phyloP scores from a whole-genome alignment of 2,329 filamentous ascomycete genomes.

The Alternaria rosae region DNA sequence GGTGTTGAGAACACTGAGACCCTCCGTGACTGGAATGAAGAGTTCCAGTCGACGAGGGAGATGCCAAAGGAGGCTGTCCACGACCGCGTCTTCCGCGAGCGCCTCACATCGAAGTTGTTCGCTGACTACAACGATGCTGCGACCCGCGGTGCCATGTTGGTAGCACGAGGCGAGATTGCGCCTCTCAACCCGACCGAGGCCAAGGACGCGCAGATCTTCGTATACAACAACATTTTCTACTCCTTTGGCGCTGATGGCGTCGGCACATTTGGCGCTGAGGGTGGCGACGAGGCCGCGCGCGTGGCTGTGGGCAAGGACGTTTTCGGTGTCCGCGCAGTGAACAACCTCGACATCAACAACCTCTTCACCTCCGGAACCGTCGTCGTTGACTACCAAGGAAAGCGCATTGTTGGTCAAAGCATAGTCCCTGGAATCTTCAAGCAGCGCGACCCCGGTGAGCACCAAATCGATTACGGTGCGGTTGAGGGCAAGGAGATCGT shows the following conservation, averaged over 20 bases:
- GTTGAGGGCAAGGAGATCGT: slow-evolving; percentile 97
- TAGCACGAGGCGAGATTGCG: slow-evolving; percentile 89
- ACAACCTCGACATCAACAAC: slow-evolving; percentile 94
- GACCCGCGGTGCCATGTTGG: slow-evolving; percentile 86
- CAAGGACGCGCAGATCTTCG: slow-evolving; percentile 94
- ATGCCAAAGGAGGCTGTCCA: slow-evolving; percentile 92
- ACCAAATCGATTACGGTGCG: slow-evolving; percentile 98
- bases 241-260: slow-evolving; percentile 98
- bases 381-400: slow-evolving; percentile 95
- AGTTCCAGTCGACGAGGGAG: slow-evolving; percentile 96
- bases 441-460: slow-evolving; percentile 94
- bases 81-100: slow-evolving; percentile 93
- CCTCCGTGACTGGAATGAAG: slow-evolving; percentile 97
- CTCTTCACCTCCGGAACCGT: slow-evolving; percentile 96
- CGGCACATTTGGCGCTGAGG: slow-evolving; percentile 94
- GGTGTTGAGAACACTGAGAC: slow-evolving; percentile 95
- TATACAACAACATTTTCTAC: slow-evolving; percentile 99
- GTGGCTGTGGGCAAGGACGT: slow-evolving; percentile 98
- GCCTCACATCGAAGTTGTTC: slow-evolving; percentile 92
- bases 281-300: slow-evolving; percentile 93
- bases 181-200: slow-evolving; percentile 94
- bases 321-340: slow-evolving; percentile 89
- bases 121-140: slow-evolving; percentile 98
- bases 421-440: slow-evolving; percentile 99
- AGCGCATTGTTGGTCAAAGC: slow-evolving; percentile 95